Evolutionary conservation across 1,284 basidiomycete genomes (phyloP).

Genomic region (Leccinum solheimii): DNA sequence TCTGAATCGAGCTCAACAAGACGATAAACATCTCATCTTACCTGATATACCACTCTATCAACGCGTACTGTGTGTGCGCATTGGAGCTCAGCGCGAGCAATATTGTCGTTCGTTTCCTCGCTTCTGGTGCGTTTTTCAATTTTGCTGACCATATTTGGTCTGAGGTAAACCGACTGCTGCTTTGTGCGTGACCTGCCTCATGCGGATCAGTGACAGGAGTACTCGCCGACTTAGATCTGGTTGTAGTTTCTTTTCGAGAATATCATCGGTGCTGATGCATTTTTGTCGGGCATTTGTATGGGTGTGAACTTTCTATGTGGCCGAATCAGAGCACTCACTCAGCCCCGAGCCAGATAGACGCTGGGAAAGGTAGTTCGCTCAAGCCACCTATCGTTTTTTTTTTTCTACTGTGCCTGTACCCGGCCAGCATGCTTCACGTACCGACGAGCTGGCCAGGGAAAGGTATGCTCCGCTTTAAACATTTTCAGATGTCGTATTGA

Average conservation of each 20-base stretch:
- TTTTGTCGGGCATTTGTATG: not conserved
- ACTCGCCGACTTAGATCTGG: not conserved
- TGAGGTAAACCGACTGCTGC: not conserved
- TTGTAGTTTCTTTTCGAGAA: not conserved
- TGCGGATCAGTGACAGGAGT: not conserved
- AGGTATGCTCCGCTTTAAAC: not conserved
- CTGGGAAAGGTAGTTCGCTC: not conserved
- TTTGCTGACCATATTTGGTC: not conserved
- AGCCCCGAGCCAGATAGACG: not conserved
- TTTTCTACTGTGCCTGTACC: not conserved
- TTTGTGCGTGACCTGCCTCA: not conserved
- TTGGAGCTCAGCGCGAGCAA: not conserved
- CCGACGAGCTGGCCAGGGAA: slow-evolving; percentile 1
- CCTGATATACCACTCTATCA: not conserved
- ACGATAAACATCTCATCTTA: too few relatives aligned
- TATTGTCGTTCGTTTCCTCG: not conserved
- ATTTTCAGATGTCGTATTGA: not conserved
- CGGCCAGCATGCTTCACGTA: slow-evolving; percentile 1
- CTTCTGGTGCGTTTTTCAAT: too few relatives aligned
- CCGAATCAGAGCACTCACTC: not conserved
- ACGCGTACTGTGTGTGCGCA: not conserved
- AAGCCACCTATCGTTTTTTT: not conserved
- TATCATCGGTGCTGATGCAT: not conserved
- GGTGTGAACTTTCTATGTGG: not conserved
- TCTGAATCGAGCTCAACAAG: too few relatives aligned